phyloP scores from a whole-genome alignment of 1,284 basidiomycete genomes.

The Apiotrichum montevideense region DNA sequence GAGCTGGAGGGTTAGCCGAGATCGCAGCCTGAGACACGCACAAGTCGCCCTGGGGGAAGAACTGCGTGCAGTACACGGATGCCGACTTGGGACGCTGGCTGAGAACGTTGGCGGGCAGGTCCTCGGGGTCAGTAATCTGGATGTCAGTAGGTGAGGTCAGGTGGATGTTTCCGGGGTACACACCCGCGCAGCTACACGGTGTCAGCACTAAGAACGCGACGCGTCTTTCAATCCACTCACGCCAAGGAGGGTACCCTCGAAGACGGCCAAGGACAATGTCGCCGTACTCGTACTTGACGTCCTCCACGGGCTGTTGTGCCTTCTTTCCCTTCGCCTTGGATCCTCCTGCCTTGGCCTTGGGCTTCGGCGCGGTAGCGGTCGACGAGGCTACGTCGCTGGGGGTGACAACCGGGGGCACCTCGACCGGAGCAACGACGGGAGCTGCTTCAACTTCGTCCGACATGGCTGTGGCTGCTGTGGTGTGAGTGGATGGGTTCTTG shows the following conservation, averaged over 20 bases:
- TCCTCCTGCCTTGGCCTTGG: constrained; percentile 25
- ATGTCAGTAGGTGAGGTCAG: constrained; percentile 3
- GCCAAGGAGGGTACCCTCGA: constrained; percentile 87
- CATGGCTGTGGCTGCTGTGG: constrained; percentile 7
- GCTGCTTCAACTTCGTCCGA: constrained; percentile 17
- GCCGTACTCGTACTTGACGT: constrained; percentile 53
- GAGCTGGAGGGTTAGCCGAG: constrained; percentile 53
- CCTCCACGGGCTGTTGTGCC: constrained; percentile 4
- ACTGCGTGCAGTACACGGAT: constrained; percentile 34
- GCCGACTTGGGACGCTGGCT: constrained; percentile 31
- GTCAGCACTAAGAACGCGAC: constrained; percentile 3
- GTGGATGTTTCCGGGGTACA: background rate
- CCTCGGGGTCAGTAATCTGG: constrained; percentile 38
- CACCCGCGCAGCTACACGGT: constrained; percentile 18
- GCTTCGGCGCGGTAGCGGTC: constrained; percentile 22
- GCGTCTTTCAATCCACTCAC: constrained; percentile 28
- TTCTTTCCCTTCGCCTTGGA: constrained; percentile 13
- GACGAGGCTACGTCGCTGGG: too few relatives aligned
- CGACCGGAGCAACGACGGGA: constrained; percentile 22
- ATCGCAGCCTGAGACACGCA: constrained; percentile 50
- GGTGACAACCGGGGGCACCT: background rate
- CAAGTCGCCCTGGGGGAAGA: constrained; percentile 68
- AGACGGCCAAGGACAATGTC: constrained; percentile 89
- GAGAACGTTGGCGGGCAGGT: constrained; percentile 30
- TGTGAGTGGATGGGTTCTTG: background rate